Percentiles rank a stretch among this genome's conserved stretches.
Evolutionary conservation across 441 rosid species (phyloP).

Genomic region (Eruca vesicaria): DNA sequence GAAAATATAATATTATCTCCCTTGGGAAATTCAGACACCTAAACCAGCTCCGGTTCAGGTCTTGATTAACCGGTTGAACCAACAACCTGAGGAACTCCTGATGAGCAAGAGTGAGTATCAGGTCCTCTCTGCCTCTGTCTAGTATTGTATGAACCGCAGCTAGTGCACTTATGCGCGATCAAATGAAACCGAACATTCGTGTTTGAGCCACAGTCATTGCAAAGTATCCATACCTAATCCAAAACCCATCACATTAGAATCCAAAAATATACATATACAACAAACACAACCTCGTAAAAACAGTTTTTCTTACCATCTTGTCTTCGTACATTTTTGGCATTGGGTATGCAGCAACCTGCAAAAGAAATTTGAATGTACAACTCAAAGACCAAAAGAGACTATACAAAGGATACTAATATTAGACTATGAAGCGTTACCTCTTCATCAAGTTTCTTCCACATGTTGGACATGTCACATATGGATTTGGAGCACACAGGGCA

Average conservation of each 20-base stretch:
- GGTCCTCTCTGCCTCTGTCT: conserved; percentile 62
- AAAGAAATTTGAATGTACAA: no score
- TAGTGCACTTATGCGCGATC: conserved; percentile 69
- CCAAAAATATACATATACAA: neutral
- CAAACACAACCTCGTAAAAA: neutral
- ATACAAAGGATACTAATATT: neutral
- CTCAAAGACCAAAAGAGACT: neutral
- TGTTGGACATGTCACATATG: conserved; percentile 58
- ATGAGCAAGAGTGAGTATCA: conserved; percentile 46
- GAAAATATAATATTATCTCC: neutral
- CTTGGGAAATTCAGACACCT: conserved; percentile 2
- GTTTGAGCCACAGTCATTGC: conserved; percentile 77
- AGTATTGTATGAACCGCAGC: conserved; percentile 75
- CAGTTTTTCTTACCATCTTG: conserved; percentile 53
- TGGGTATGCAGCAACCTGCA: conserved; percentile 74
- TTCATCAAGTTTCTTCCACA: conserved; percentile 72
- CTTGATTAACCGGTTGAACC: conserved; percentile 21
- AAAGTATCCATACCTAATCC: conserved; percentile 85
- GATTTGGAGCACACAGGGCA: conserved; percentile 94
- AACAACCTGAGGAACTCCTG: conserved; percentile 50
- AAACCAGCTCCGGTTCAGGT: conserved; percentile 6
- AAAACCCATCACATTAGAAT: neutral
- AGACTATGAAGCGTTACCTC: conserved; percentile 42
- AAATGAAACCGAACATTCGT: conserved; percentile 63
- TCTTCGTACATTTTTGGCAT: conserved; percentile 70